Percentiles rank a stretch among this genome's conserved stretches.
Evolutionary conservation across 257 asterid species (phyloP).

Genomic region (Capsicum baccatum): DNA sequence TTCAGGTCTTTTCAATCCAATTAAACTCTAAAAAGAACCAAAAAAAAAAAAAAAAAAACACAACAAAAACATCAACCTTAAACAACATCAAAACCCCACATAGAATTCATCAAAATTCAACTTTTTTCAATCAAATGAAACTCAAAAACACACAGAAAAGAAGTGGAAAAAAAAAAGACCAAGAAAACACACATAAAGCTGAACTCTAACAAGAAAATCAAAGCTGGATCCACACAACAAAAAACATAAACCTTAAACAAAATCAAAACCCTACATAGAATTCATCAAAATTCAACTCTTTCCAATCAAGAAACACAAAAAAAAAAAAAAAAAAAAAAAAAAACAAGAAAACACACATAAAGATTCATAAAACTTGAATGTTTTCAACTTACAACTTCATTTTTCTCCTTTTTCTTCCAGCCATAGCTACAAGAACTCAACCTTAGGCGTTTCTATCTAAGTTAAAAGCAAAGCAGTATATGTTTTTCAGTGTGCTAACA

Average conservation of each 20-base stretch:
- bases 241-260: background rate
- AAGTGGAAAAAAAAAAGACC: no score
- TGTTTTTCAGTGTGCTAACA: constrained; percentile 12
- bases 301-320: background rate
- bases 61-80: no score
- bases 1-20: constrained; percentile 5
- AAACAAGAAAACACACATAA: background rate
- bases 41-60: no score
- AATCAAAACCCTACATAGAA: background rate
- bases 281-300: constrained; percentile 21
- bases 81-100: no score
- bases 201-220: background rate
- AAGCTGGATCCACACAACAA: constrained; percentile 28
- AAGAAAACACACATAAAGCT: no score
- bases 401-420: constrained; percentile 32
- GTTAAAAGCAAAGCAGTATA: constrained; percentile 4
- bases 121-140: no score
- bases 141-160: no score
- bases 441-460: background rate
- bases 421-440: constrained; percentile 26
- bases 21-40: no score
- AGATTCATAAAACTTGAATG: background rate
- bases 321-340: background rate
- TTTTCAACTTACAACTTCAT: constrained; percentile 25
- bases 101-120: no score